Conservation (phyloP, 345 rosid genomes). For the Rhodamnia argentea region DNA sequence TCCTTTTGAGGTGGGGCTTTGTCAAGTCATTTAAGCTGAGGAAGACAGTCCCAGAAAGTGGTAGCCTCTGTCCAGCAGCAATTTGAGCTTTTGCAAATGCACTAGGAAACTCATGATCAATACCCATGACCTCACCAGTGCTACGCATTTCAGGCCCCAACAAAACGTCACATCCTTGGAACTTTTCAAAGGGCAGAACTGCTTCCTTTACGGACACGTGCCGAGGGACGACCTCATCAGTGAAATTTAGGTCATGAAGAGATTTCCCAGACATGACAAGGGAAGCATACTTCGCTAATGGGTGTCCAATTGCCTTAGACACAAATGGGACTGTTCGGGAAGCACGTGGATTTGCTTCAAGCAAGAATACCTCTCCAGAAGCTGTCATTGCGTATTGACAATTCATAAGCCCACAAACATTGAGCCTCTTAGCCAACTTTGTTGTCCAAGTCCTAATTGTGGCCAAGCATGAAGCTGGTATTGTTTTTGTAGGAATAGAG, state of each 20-base stretch:
- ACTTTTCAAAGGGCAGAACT: slow-evolving; percentile 89
- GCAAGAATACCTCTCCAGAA: slow-evolving; percentile 77
- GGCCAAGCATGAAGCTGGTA: slow-evolving; percentile 59
- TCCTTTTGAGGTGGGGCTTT: slow-evolving; percentile 66
- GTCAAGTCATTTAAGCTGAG: slow-evolving; percentile 88
- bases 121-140: slow-evolving; percentile 97
- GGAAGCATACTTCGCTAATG: slow-evolving; percentile 87
- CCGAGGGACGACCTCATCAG: slow-evolving; percentile 68
- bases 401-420: slow-evolving; percentile 94
- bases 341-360: slow-evolving; percentile 97
- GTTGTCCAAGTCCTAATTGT: slow-evolving; percentile 79
- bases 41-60: slow-evolving; percentile 80
- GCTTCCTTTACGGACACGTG: slow-evolving; percentile 94
- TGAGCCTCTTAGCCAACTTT: slow-evolving; percentile 63
- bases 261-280: slow-evolving; percentile 86
- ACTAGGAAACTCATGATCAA: slow-evolving; percentile 45
- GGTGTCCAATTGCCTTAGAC: slow-evolving; percentile 97
- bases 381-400: slow-evolving; percentile 86
- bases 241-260: slow-evolving; percentile 58
- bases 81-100: slow-evolving; percentile 95
- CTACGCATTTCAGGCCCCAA: slow-evolving; percentile 98
- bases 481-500: slow-evolving; percentile 75
- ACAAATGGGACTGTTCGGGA: slow-evolving; percentile 96
- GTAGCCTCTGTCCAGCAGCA: slow-evolving; percentile 90
- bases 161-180: slow-evolving; percentile 88